phyloP scores from a whole-genome alignment of 805 yeast species.

The Kluyveromyces dobzhanskii region DNA sequence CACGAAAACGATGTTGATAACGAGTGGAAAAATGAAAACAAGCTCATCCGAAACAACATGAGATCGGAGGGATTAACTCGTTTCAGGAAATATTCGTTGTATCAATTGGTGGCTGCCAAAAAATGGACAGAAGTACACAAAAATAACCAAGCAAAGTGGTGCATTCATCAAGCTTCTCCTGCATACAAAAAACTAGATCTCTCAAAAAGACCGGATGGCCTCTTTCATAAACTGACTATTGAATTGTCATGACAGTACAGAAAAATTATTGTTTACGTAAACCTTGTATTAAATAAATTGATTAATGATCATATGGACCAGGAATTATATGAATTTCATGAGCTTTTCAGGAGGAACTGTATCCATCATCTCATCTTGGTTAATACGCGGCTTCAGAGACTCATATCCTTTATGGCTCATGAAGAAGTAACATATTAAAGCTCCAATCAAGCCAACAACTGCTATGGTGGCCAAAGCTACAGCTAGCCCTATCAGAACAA shows the following conservation, averaged over 20 bases:
- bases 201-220: not conserved
- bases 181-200: not conserved
- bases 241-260: not conserved
- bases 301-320: not conserved
- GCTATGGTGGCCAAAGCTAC: slow-evolving; percentile 47
- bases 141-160: slow-evolving; percentile 27
- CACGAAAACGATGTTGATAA: slow-evolving; percentile 2
- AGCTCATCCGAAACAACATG: slow-evolving; percentile 31
- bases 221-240: not conserved
- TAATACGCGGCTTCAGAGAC: slow-evolving; percentile 46
- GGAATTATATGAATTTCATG: slow-evolving; percentile 28
- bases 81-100: slow-evolving; percentile 64
- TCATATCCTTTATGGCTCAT: slow-evolving; percentile 34
- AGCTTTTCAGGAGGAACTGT: slow-evolving; percentile 55
- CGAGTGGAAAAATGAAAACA: slow-evolving; percentile 13
- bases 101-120: slow-evolving; percentile 66
- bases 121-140: slow-evolving; percentile 47
- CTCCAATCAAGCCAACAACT: slow-evolving; percentile 35
- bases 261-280: not conserved
- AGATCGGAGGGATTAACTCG: slow-evolving; percentile 49
- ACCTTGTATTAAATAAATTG: not conserved
- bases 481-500: slow-evolving; percentile 62
- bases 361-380: slow-evolving; percentile 52
- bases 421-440: slow-evolving; percentile 27
- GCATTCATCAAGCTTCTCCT: slow-evolving; percentile 9